These are phyloP conservation scores for Cutaneotrichosporon cavernicola DNA, from an alignment of 1,284 basidiomycete genomes.

Conservation along the genomic window DNA sequence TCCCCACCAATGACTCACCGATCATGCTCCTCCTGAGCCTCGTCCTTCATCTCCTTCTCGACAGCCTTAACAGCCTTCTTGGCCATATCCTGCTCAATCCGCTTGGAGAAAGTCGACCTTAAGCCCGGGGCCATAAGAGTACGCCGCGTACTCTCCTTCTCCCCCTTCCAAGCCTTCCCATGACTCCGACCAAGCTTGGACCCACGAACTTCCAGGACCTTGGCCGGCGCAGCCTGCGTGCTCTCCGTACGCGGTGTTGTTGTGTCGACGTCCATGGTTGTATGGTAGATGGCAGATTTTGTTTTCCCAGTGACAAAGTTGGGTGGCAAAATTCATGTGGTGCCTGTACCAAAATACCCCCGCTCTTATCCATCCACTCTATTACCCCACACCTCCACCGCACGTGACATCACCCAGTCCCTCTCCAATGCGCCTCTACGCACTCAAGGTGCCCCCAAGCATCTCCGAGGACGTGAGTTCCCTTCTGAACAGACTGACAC, in stretches of 20 bases:
- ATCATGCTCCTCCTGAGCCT: constrained; percentile 45
- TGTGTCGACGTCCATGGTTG: background rate
- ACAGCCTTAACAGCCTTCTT: constrained; percentile 44
- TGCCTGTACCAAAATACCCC: background rate
- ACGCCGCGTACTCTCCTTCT: constrained; percentile 44
- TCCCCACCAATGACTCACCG: too few relatives aligned
- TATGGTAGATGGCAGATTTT: background rate
- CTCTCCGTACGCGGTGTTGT: background rate
- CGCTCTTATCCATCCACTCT: background rate
- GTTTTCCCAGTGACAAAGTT: background rate
- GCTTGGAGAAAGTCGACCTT: constrained; percentile 45
- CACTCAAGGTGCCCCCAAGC: constrained; percentile 20
- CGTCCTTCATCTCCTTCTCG: constrained; percentile 52
- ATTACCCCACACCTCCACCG: background rate
- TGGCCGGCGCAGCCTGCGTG: constrained; percentile 5
- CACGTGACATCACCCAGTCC: background rate
- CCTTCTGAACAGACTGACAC: background rate
- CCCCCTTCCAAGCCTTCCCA: constrained; percentile 51
- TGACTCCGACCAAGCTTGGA: constrained; percentile 43
- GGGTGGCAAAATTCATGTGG: constrained; percentile 3
- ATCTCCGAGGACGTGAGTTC: constrained; percentile 21
- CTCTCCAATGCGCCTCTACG: constrained; percentile 17
- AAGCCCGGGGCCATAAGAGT: constrained; percentile 41
- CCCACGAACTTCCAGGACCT: constrained; percentile 22
- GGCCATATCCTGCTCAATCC: constrained; percentile 46